Conservation (phyloP, 1,284 basidiomycete species). For the Ceratobasidium sp. region DNA sequence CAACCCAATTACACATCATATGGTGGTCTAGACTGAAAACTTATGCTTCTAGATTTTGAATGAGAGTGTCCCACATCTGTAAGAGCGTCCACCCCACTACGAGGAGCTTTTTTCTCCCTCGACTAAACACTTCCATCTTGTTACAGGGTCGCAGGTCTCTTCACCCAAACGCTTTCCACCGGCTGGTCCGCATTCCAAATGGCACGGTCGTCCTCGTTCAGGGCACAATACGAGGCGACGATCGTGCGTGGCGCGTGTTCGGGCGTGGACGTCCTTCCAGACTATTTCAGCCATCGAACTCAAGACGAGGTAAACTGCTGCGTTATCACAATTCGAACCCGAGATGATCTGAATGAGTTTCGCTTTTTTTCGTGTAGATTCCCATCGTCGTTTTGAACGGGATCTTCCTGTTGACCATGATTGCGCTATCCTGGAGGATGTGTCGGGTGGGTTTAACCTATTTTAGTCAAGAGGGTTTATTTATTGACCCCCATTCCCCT, state of each 20-base stretch:
- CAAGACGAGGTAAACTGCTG: conserved; percentile 56
- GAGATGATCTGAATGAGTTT: conserved; percentile 10
- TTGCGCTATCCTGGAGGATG: conserved; percentile 78
- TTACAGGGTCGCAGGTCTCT: conserved; percentile 64
- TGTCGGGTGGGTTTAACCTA: conserved; percentile 67
- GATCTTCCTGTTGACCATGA: conserved; percentile 70
- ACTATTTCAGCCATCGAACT: conserved; percentile 47
- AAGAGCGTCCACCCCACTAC: background rate
- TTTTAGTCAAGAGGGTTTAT: background rate
- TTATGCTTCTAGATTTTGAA: conserved; percentile 33
- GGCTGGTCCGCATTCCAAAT: conserved; percentile 79
- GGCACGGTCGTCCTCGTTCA: conserved; percentile 69
- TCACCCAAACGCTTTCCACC: conserved; percentile 79
- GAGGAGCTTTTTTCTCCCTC: too few relatives aligned
- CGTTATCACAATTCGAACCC: background rate
- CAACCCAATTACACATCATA: background rate
- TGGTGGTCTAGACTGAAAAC: conserved; percentile 1
- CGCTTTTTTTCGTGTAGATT: conserved; percentile 64
- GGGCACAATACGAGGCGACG: conserved; percentile 66
- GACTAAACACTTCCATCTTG: too few relatives aligned
- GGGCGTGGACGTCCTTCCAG: conserved; percentile 63
- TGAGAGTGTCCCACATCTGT: conserved; percentile 39
- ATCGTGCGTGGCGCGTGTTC: conserved; percentile 74
- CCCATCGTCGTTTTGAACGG: conserved; percentile 73
- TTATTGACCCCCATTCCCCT: too few relatives aligned